Percentiles rank a stretch among this genome's conserved stretches.
phyloP scores from a whole-genome alignment of 1,139 yeast genomes.

The Pichia terricola region DNA sequence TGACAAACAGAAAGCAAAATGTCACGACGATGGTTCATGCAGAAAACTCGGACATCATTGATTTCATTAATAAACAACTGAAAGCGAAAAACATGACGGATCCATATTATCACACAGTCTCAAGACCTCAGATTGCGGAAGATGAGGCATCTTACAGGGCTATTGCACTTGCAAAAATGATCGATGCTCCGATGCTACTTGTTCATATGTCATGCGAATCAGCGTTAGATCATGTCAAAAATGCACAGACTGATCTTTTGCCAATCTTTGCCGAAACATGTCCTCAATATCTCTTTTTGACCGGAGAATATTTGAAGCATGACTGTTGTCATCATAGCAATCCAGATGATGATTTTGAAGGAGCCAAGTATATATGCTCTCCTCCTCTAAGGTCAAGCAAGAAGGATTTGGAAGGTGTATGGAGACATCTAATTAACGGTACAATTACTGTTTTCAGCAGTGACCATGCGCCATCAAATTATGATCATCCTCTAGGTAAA shows the following conservation, averaged over 20 bases:
- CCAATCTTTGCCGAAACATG: constrained; percentile 34
- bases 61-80: constrained; percentile 32
- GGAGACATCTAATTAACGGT: constrained; percentile 37
- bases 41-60: constrained; percentile 37
- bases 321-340: constrained; percentile 20
- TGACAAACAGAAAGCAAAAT: constrained; percentile 31
- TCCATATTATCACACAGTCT: constrained; percentile 36
- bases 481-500: constrained; percentile 32
- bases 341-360: constrained; percentile 25
- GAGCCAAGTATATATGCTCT: constrained; percentile 40
- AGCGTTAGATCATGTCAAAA: constrained; percentile 32
- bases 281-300: constrained; percentile 37
- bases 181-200: constrained; percentile 31
- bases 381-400: constrained; percentile 36
- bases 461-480: constrained; percentile 39
- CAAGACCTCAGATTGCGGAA: constrained; percentile 37
- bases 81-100: constrained; percentile 28
- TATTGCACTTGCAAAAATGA: constrained; percentile 26
- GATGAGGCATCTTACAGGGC: constrained; percentile 42
- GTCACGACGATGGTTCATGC: constrained; percentile 43
- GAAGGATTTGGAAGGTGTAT: constrained; percentile 32
- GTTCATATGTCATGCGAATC: constrained; percentile 39
- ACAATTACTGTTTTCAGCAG: constrained; percentile 37
- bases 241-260: constrained; percentile 31
- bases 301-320: constrained; percentile 23